These are phyloP conservation scores for Medicago lupulina DNA, from an alignment of 306 rosid genomes.

Conservation along the genomic window DNA sequence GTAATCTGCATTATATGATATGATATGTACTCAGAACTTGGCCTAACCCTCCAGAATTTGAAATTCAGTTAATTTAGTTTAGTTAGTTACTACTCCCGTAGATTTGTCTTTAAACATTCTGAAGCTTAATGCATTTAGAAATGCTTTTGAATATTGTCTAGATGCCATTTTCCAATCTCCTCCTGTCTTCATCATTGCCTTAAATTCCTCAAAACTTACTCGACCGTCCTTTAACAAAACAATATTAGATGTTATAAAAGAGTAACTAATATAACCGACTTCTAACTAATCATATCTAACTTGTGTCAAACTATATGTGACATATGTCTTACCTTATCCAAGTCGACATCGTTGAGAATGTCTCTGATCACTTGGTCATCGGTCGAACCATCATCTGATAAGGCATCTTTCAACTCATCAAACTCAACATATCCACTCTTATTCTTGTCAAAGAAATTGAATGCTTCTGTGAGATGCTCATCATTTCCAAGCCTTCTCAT, in stretches of 20 bases:
- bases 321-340: conserved; percentile 71
- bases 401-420: conserved; percentile 81
- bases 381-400: conserved; percentile 56
- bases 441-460: conserved; percentile 79
- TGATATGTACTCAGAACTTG: conserved; percentile 21
- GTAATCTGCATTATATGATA: conserved; percentile 21
- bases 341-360: conserved; percentile 80
- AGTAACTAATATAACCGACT: too few relatives aligned
- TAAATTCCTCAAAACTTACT: conserved; percentile 82
- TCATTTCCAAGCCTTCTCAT: conserved; percentile 72
- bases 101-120: conserved; percentile 75
- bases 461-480: conserved; percentile 79
- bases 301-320: too few relatives aligned
- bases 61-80: background rate
- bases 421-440: conserved; percentile 78
- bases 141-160: conserved; percentile 85
- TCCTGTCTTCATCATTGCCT: conserved; percentile 89
- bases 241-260: too few relatives aligned
- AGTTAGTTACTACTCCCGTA: conserved; percentile 17
- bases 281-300: too few relatives aligned
- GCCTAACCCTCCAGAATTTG: conserved; percentile 10
- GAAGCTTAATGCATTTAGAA: conserved; percentile 79
- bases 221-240: conserved; percentile 75
- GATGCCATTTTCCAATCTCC: conserved; percentile 96
- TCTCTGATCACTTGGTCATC: conserved; percentile 74